Evolutionary conservation across 164 flowering plant species (phyloP).

Genomic region (Euptelea pleiosperma): DNA sequence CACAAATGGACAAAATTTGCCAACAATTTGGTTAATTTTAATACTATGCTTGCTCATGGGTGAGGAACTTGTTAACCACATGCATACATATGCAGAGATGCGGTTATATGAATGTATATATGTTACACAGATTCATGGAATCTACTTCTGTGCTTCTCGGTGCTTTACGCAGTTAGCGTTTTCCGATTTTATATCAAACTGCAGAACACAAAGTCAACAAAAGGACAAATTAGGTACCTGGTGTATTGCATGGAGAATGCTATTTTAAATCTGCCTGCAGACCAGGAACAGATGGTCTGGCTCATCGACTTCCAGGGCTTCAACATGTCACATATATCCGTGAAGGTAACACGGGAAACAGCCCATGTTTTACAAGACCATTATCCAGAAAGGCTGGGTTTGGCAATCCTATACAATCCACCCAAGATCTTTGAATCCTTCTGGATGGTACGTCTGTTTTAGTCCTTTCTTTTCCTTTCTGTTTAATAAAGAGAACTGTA

Average conservation of each 20-base stretch:
- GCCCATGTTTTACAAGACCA: constrained; percentile 77
- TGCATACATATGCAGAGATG: no score
- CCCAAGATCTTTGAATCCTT: constrained; percentile 90
- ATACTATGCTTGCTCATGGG: no score
- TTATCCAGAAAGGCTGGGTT: constrained; percentile 87
- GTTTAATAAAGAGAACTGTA: not conserved
- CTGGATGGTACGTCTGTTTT: constrained; percentile 49
- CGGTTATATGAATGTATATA: no score
- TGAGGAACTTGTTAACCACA: no score
- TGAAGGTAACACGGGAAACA: constrained; percentile 74
- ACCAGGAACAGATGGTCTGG: constrained; percentile 97
- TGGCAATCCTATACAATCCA: constrained; percentile 79
- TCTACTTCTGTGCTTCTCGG: no score
- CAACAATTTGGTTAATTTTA: no score
- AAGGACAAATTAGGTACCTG: constrained; percentile 73
- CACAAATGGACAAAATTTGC: no score
- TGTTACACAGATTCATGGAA: no score
- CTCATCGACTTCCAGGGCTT: constrained; percentile 81
- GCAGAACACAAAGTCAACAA: constrained; percentile 84
- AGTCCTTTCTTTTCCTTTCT: not conserved
- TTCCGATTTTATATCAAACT: constrained; percentile 12
- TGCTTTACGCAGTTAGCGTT: no score
- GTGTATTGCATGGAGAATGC: constrained; percentile 99
- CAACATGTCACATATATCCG: constrained; percentile 61
- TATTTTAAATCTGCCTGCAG: constrained; percentile 60